These are phyloP conservation scores for barrel medic (Medicago truncatula) DNA, from an alignment of 306 rosid species.

Conservation along the genomic window MtrunA17r5.0-ANR NC_053046.1:29753001-29753500, in stretches of 20 bases:
- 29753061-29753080: too few species aligned
- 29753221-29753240: slow-evolving; percentile 23
- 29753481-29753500: slow-evolving; percentile 15
- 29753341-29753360: slow-evolving; percentile 29
- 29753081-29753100: too few species aligned
- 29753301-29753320: not conserved
- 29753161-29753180: not conserved
- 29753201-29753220: slow-evolving; percentile 11
- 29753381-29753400: slow-evolving; percentile 60
- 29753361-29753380: slow-evolving; percentile 21
- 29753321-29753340: not conserved
- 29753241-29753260: not conserved
- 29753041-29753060: too few species aligned
- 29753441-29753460: slow-evolving; percentile 62
- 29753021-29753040: too few species aligned
- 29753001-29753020: too few species aligned
- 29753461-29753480: slow-evolving; percentile 56
- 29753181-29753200: not conserved
- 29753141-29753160: not conserved
- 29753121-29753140: not conserved
- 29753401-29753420: slow-evolving; percentile 77
- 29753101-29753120: not conserved
- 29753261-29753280: slow-evolving; percentile 13
- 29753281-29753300: too few species aligned
- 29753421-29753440: slow-evolving; percentile 74